Conservation (phyloP, 2,329 filamentous ascomycete genomes). For the Ceratocystis destructans region DNA sequence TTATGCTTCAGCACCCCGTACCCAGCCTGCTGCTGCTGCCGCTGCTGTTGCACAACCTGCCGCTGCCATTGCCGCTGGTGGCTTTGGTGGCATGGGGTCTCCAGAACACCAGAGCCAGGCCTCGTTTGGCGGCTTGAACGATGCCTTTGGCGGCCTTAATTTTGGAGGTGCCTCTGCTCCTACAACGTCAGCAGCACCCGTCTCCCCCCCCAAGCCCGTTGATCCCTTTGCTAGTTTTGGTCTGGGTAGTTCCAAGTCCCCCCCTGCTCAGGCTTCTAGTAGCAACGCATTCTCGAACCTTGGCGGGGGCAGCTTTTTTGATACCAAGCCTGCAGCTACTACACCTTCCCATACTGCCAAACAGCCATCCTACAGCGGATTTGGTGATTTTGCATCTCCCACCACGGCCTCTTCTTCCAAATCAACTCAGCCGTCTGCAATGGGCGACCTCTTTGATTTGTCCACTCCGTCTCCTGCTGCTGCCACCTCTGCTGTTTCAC, state of each 20-base stretch:
- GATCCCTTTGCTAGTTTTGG: conserved; percentile 51
- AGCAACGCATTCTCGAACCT: conserved; percentile 37
- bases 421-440: conserved; percentile 40
- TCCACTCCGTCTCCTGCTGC: conserved; percentile 38
- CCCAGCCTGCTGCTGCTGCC: conserved; percentile 36
- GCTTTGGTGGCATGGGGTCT: conserved; percentile 55
- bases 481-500: conserved; percentile 30
- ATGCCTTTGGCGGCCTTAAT: conserved; percentile 50
- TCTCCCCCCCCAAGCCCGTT: conserved; percentile 31
- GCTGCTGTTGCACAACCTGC: conserved; percentile 36
- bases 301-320: conserved; percentile 73
- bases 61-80: conserved; percentile 39
- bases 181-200: conserved; percentile 26
- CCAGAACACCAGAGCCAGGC: conserved; percentile 40
- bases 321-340: conserved; percentile 41
- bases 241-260: conserved; percentile 26
- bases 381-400: conserved; percentile 52
- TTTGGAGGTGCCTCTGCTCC: conserved; percentile 25
- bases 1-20: conserved; percentile 71
- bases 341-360: conserved; percentile 33
- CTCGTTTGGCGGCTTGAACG: conserved; percentile 52
- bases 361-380: conserved; percentile 41
- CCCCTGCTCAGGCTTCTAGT: conserved; percentile 25
- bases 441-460: conserved; percentile 75
- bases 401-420: conserved; percentile 28